Evolutionary conservation across 768 basidiomycete species (phyloP).

Genomic region (Crepidotus variabilis): DNA sequence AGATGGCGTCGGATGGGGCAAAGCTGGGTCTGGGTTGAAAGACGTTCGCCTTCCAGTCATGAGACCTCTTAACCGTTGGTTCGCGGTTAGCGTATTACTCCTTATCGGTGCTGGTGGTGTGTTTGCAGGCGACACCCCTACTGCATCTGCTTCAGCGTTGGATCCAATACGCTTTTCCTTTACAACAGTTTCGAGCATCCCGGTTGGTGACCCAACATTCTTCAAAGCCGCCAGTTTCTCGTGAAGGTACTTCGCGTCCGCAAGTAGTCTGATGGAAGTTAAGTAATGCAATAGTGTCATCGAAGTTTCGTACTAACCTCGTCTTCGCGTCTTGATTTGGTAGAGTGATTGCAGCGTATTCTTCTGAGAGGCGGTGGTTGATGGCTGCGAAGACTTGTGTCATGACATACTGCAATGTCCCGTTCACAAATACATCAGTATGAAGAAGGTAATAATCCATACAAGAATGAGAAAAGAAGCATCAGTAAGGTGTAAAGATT

Average conservation of each 20-base stretch:
- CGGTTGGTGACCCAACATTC: conserved; percentile 66
- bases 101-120: conserved; percentile 24
- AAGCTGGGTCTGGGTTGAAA: conserved; percentile 30
- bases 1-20: conserved; percentile 26
- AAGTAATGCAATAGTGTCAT: background rate
- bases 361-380: conserved; percentile 85
- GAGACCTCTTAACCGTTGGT: conserved; percentile 44
- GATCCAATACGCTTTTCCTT: conserved; percentile 68
- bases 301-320: conserved; percentile 46
- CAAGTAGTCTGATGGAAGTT: conserved; percentile 55
- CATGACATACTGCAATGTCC: conserved; percentile 73
- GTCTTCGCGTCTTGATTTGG: conserved; percentile 82
- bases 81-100: conserved; percentile 38
- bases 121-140: conserved; percentile 11
- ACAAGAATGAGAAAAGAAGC: background rate
- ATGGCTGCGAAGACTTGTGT: conserved; percentile 92
- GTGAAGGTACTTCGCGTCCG: conserved; percentile 75
- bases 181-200: conserved; percentile 83
- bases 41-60: conserved; percentile 29
- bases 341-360: conserved; percentile 79
- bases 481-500: background rate
- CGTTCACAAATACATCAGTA: conserved; percentile 1
- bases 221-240: conserved; percentile 72
- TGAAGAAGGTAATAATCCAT: conserved; percentile 7
- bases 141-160: conserved; percentile 15